Evolutionary conservation across 306 rosid genomes (phyloP).

Genomic region (Pterocarpus santalinus): DNA sequence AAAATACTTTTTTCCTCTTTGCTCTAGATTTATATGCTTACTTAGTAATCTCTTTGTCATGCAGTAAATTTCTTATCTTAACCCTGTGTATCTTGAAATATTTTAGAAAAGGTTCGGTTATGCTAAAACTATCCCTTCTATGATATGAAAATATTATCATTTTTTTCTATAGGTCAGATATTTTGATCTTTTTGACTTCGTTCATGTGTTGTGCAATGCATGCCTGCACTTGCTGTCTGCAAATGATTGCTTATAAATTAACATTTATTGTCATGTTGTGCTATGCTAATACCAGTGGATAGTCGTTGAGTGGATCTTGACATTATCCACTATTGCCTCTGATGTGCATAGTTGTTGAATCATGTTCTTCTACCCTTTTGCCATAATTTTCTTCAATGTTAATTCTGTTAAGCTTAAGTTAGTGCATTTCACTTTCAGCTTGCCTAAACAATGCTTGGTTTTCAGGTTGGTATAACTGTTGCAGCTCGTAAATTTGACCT

Average conservation of each 20-base stretch:
- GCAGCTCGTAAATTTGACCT: constrained; percentile 87
- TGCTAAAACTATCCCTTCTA: background rate
- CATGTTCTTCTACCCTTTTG: background rate
- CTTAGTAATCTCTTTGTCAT: background rate
- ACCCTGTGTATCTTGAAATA: background rate
- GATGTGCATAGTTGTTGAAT: background rate
- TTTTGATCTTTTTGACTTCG: background rate
- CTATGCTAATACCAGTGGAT: background rate
- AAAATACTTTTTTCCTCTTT: background rate
- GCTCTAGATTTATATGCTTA: constrained; percentile 6
- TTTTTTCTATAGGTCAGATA: background rate
- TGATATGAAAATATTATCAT: background rate
- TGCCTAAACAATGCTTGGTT: constrained; percentile 32
- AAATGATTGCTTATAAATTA: background rate
- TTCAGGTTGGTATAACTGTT: constrained; percentile 74
- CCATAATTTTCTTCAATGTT: background rate
- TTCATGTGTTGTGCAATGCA: background rate
- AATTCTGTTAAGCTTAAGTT: background rate
- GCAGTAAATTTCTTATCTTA: background rate
- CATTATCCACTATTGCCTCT: background rate
- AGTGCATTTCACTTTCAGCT: background rate
- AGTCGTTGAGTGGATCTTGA: background rate
- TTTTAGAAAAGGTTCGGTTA: background rate
- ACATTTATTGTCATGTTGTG: background rate
- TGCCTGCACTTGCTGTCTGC: background rate